Evolutionary conservation across 2,329 filamentous ascomycete species (phyloP).

Genomic region (Colletotrichum zoysiae): DNA sequence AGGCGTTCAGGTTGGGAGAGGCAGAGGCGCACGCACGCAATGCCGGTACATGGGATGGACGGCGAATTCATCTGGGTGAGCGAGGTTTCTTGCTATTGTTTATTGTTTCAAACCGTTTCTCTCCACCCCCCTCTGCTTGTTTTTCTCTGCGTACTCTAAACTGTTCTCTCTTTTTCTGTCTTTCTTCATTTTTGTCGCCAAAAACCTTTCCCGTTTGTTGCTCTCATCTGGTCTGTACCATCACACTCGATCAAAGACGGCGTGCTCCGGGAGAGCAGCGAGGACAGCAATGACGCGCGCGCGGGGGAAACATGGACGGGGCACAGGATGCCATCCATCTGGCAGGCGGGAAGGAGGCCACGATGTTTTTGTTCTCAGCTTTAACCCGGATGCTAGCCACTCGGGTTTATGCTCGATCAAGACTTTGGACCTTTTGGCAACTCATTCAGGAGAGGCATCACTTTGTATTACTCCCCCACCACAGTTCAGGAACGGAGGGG

Average conservation of each 20-base stretch:
- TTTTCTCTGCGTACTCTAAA: constrained; percentile 4
- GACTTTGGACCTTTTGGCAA: constrained; percentile 22
- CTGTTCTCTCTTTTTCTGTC: constrained; percentile 14
- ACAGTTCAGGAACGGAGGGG: constrained; percentile 27
- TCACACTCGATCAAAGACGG: constrained; percentile 19
- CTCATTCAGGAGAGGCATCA: constrained; percentile 22
- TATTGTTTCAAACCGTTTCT: constrained; percentile 22
- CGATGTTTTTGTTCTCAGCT: not conserved
- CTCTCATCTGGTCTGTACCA: constrained; percentile 39
- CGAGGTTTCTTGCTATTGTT: constrained; percentile 29
- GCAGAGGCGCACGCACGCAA: constrained; percentile 17
- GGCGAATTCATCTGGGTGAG: constrained; percentile 21
- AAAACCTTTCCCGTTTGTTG: constrained; percentile 6
- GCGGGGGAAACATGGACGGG: not conserved
- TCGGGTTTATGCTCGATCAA: not conserved
- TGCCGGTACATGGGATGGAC: constrained; percentile 6
- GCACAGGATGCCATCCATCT: constrained; percentile 7
- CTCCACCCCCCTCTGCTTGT: constrained; percentile 1
- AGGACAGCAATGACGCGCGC: constrained; percentile 21
- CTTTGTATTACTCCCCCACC: not conserved
- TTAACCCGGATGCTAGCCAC: constrained; percentile 22
- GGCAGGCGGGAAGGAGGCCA: not conserved
- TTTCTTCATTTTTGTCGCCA: constrained; percentile 20
- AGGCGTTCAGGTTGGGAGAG: constrained; percentile 41
- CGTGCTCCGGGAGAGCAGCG: constrained; percentile 29